Evolutionary conservation across 2,329 filamentous ascomycete genomes (phyloP), one percentile per base, ranked within the genome.

Genomic region (Ceratocystis ficicola): DNA sequence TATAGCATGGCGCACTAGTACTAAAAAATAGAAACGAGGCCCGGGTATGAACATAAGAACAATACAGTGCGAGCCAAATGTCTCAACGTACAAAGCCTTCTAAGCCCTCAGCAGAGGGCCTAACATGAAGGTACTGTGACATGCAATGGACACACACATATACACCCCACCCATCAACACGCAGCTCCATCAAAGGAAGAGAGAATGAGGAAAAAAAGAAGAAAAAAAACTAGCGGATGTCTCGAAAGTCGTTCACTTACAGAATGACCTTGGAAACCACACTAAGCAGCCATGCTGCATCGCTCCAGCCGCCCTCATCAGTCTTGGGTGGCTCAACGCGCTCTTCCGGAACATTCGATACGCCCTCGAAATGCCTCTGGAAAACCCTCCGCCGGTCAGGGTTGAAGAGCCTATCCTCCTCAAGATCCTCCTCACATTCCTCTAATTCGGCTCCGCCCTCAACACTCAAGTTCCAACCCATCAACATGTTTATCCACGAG

Each of bases 201-300:
- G 36, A 41, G 12, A 59, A 36, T 8, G 55, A 15, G 6, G 2
- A 8, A 52, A 41, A 36, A 4, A 12, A 15, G 15, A 28, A 15
- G 12, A 28, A 28, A 28, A 20, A 12, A 59, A n/a, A 3, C 22
- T 30, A 15, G 20, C 6, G 25, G 28, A 20, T 36, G 7, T 1
- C n/a, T 2, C 3, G 8, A n/a, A 36, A 20, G 30, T 3, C 30
- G 8, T 15, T 36, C 15, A 22, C 17, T 59, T 30, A 85, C 69
- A 85, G 77, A 70, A 86, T 75, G 57, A 86, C 81, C 71, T 83
- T 85, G 30, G 81, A 80, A 10, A 84, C 85, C 69, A 88, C 83
- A 69, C 80, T 85, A 65, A 88, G 74, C 60, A 88, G 73, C 86
- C 85, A 88, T 17, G 84, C 84, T 30, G 84, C 85, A 73, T 88